These are phyloP conservation scores for Pleurotus sapidus DNA, from an alignment of 768 basidiomycete species.

Conservation along the genomic window DNA sequence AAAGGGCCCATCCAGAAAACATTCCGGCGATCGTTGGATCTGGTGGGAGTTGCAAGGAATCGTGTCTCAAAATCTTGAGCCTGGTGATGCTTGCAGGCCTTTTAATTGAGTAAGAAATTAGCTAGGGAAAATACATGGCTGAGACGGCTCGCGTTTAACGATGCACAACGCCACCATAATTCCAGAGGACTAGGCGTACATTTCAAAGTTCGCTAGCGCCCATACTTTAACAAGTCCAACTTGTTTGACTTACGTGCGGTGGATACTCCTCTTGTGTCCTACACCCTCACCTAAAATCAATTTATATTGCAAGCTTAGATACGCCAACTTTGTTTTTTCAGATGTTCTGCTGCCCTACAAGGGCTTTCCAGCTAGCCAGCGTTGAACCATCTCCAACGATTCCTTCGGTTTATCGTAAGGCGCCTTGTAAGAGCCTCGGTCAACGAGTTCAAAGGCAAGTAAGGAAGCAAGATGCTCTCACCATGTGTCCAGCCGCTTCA, in stretches of 20 bases:
- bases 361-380: conserved; percentile 4
- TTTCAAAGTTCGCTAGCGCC: too few relatives aligned
- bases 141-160: too few relatives aligned
- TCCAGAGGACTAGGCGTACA: too few relatives aligned
- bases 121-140: neutral
- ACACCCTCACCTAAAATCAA: too few relatives aligned
- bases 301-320: too few relatives aligned
- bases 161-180: too few relatives aligned
- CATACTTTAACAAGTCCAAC: too few relatives aligned
- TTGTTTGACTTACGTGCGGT: too few relatives aligned
- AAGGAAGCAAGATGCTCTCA: conserved; percentile 20
- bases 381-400: conserved; percentile 25
- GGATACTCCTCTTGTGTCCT: too few relatives aligned
- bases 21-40: neutral
- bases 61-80: neutral
- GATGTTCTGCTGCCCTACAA: neutral
- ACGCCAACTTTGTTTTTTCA: too few relatives aligned
- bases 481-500: conserved; percentile 66
- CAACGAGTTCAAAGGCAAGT: neutral
- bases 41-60: neutral
- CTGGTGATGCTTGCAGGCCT: neutral
- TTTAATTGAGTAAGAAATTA: neutral
- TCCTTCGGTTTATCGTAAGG: conserved; percentile 61
- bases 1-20: neutral
- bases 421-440: conserved; percentile 29